phyloP scores from a whole-genome alignment of 108 stramenopile species.

The Epithemia pelagica region DNA sequence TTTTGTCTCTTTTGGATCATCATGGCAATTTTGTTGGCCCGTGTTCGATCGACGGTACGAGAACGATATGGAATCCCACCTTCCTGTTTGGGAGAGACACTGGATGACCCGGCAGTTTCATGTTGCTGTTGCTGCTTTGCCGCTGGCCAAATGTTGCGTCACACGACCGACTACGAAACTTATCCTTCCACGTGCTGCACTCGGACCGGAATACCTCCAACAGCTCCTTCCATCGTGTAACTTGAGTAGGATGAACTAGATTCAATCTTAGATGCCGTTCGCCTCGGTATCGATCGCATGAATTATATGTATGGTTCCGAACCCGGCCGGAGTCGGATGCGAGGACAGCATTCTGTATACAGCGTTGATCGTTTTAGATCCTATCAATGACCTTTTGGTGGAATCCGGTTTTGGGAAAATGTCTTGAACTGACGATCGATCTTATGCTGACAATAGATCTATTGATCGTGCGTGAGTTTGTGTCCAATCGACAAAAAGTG shows the following conservation, averaged over 20 bases:
- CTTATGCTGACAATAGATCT: no score
- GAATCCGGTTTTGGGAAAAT: no score
- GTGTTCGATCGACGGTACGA: background rate
- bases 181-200: constrained; percentile 18
- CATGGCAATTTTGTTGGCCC: background rate
- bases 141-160: constrained; percentile 25
- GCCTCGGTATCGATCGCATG: no score
- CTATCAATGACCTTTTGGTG: no score
- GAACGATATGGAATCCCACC: constrained; percentile 9
- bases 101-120: constrained; percentile 11
- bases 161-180: constrained; percentile 26
- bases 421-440: no score
- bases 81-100: no score
- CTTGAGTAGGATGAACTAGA: no score
- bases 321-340: constrained; percentile 57
- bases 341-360: constrained; percentile 77
- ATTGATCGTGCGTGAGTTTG: no score
- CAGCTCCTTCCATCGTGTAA: constrained; percentile 18
- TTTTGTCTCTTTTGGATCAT: background rate
- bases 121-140: constrained; percentile 11
- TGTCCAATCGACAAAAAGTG: no score
- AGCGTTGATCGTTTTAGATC: no score
- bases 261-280: no score
- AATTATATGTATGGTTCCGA: no score
- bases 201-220: constrained; percentile 17